Base-by-base conservation (phyloP, 1,139 yeast species). In the Lizanozyma gosingica region DNA sequence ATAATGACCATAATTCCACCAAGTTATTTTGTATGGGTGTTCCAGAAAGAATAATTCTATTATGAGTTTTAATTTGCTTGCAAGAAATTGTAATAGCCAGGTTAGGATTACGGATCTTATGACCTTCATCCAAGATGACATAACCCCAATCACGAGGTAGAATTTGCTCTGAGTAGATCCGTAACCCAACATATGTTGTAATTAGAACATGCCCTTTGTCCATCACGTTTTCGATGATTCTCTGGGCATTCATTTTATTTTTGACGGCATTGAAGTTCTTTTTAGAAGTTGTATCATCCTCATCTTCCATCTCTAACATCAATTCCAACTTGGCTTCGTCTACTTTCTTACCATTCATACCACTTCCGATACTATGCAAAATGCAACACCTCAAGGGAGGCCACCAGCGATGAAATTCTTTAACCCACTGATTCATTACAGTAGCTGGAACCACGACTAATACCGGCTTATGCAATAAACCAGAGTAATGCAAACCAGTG, bases 371-470 rank as follows among this genome's bases (percentile, higher is more conserved):
- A 3, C 96, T 83, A 59, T 92, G 98, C 37, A 92, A 63, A 39
- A 92, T 87, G 2, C 85, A 80, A 15, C 92, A 80, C 43, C 98
- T 63, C 22, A 94, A 68, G 0, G 97, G 90, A 2, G 98, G 97
- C 97, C 97, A 92, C 98, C 98, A 92, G 39, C 83, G 73, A 53
- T 92, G 98, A 42, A 92, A 80, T 57, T 92, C 98, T 47, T 82
- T 83, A 4, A 90, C 94, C 98, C 98, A 92, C 55, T 92, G 98
- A 46, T 79, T 83, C 72, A 92, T 67, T 0, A 92, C 97, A 0
- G 98, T 92, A 0, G 98, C 97, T 0, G 98, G 98, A 44, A 96
- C 95, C 0, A 92, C 97, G 35, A 92, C 73, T 33, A 92, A 56
- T 0, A 84, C 83, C 0, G 98, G 98, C 37, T 83, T 83, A 17